A percentile compares a stretch with the other conserved stretches of the same genome.
These are phyloP conservation scores for Neoboletus brunneissimus DNA, from an alignment of 768 basidiomycete genomes.

Conservation along the genomic window DNA sequence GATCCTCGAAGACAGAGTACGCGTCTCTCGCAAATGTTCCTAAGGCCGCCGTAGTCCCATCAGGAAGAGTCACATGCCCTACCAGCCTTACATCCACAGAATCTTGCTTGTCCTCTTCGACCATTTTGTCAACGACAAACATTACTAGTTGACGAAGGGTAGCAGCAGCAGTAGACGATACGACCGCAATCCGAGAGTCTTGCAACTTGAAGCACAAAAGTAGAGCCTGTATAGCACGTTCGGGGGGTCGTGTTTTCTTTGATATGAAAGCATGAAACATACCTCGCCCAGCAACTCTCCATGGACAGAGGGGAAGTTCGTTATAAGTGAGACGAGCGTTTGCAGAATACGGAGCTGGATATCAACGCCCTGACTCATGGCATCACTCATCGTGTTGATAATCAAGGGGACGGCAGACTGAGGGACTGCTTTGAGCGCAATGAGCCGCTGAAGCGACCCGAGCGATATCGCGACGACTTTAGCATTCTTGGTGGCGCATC, in stretches of 20 bases:
- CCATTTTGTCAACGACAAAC: constrained; percentile 96
- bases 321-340: constrained; percentile 86
- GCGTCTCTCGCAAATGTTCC: constrained; percentile 80
- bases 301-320: constrained; percentile 80
- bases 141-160: constrained; percentile 95
- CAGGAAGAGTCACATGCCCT: constrained; percentile 57
- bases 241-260: not conserved
- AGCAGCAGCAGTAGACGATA: constrained; percentile 95
- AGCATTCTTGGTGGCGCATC: constrained; percentile 87
- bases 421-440: constrained; percentile 81
- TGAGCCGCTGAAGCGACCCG: constrained; percentile 87
- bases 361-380: constrained; percentile 92
- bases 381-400: constrained; percentile 80
- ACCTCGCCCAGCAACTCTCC: constrained; percentile 81
- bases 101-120: constrained; percentile 63
- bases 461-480: constrained; percentile 94
- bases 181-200: constrained; percentile 93
- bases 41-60: constrained; percentile 61
- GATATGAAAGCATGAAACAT: constrained; percentile 27
- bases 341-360: constrained; percentile 94
- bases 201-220: constrained; percentile 94
- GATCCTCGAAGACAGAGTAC: constrained; percentile 86
- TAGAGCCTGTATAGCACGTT: constrained; percentile 58
- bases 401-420: constrained; percentile 76
- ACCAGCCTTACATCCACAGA: constrained; percentile 12